phyloP scores from a whole-genome alignment of 257 asterid species.

The Avicennia marina region DNA sequence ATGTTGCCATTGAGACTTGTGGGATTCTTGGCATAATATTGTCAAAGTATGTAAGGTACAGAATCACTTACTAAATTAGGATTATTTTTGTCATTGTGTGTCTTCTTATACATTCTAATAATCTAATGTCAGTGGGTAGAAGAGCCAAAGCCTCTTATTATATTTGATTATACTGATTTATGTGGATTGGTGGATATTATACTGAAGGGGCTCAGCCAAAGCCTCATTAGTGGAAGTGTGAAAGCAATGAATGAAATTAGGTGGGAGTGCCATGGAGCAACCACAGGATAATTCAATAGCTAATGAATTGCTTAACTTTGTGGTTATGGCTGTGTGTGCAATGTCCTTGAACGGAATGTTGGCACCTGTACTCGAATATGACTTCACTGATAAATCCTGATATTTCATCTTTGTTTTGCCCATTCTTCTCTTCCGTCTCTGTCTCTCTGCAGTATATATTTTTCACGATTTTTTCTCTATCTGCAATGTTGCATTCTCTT shows the following conservation, averaged over 20 bases:
- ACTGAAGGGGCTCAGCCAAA: background rate
- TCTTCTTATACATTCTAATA: background rate
- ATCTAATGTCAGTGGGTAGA: background rate
- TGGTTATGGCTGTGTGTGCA: background rate
- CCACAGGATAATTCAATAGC: background rate
- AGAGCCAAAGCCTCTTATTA: background rate
- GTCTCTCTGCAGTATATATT: background rate
- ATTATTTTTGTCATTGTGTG: background rate
- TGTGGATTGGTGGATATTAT: background rate
- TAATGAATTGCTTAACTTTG: background rate
- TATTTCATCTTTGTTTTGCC: background rate
- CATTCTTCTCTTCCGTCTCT: background rate
- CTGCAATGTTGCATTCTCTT: background rate
- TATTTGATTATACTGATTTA: too few species aligned
- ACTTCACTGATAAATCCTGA: background rate
- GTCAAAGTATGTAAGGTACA: conserved; percentile 64
- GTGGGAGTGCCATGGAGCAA: background rate
- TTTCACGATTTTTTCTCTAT: background rate
- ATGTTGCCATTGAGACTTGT: conserved; percentile 64
- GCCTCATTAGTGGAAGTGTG: background rate
- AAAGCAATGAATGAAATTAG: background rate
- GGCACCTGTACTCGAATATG: background rate
- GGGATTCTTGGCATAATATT: conserved; percentile 48
- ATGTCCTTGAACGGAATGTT: background rate
- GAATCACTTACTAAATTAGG: background rate